A percentile compares a stretch with the other conserved stretches of the same genome.
These are phyloP conservation scores for Firmiana major DNA, from an alignment of 345 rosid genomes.

Conservation along the genomic window DNA sequence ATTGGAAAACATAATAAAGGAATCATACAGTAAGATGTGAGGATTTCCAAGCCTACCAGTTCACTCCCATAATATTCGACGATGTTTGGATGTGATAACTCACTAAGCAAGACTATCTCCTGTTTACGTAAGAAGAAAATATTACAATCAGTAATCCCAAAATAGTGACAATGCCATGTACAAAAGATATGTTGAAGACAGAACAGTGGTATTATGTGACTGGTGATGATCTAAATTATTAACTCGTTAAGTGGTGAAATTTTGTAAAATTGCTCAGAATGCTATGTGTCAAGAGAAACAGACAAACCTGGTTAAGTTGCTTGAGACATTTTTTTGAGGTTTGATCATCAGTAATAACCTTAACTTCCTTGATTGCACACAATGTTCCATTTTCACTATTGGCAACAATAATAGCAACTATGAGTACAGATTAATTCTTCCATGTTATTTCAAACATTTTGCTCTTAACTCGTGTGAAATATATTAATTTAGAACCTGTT, in stretches of 20 bases:
- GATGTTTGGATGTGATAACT: constrained; percentile 79
- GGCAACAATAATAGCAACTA: not conserved
- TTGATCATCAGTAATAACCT: constrained; percentile 69
- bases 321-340: constrained; percentile 77
- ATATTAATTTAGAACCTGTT: not conserved
- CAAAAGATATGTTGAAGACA: not conserved
- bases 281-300: not conserved
- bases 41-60: constrained; percentile 55
- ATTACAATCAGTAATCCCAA: constrained; percentile 3
- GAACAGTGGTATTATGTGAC: not conserved
- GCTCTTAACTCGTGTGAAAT: not conserved
- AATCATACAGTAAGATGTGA: not conserved
- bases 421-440: not conserved
- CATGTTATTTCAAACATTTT: not conserved
- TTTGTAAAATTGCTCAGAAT: not conserved
- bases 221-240: not conserved
- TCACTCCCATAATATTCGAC: constrained; percentile 91
- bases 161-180: not conserved
- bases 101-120: constrained; percentile 89
- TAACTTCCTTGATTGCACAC: constrained; percentile 97
- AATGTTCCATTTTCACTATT: constrained; percentile 78
- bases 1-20: not conserved
- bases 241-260: not conserved
- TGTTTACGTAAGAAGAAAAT: constrained; percentile 30
- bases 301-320: constrained; percentile 78